Evolutionary conservation across 192 early-diverging fungal genomes (phyloP), one percentile per base, ranked within the genome.

Genomic region (Coemansia aciculifera): DNA sequence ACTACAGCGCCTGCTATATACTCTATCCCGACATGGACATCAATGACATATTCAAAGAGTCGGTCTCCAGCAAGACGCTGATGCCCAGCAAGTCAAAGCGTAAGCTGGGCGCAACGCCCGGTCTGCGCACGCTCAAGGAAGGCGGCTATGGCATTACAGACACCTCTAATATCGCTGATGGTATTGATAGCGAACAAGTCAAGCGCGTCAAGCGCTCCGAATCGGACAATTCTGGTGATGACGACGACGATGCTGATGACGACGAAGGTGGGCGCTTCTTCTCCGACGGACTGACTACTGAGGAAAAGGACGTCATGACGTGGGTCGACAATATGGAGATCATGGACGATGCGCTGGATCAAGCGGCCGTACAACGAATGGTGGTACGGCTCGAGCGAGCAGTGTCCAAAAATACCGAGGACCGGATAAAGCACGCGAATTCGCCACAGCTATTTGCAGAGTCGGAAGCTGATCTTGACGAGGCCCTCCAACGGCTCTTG

Each of bases 391-490:
- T 98, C 70, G 93, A 98, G 73, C 91, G 90, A 69, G 87, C 90
- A 0, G 87, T 97, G 72, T 89, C 85, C 60, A 94, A 89, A 57
- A 99, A 99, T 82, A 89, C 93, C 60, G 89, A 94, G 60, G 85
- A 92, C 69, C 90, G 97, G 40, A 86, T 93, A 13, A 89, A 90
- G 70, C 90, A 92, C 74, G 72, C 88, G 0, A 85, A 92, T 27
- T 48, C 43, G 32, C 82, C 83, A 3, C 44, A 60, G 67, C 81
- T 86, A 56, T 98, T 98, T 78, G 92, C 96, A 69, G 95, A 97
- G 62, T 97, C 95, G 29, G 97, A 99, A 75, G 89, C 93, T 10
- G 95, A 97, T 69, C 82, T 99, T 34, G 96, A 95, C 66, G 93
- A 95, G 68, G 92, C 92, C 38, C 89, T 97, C 48, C 91, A 95